phyloP scores from a whole-genome alignment of 78 protist species.

The Parvularia atlantis region DNA sequence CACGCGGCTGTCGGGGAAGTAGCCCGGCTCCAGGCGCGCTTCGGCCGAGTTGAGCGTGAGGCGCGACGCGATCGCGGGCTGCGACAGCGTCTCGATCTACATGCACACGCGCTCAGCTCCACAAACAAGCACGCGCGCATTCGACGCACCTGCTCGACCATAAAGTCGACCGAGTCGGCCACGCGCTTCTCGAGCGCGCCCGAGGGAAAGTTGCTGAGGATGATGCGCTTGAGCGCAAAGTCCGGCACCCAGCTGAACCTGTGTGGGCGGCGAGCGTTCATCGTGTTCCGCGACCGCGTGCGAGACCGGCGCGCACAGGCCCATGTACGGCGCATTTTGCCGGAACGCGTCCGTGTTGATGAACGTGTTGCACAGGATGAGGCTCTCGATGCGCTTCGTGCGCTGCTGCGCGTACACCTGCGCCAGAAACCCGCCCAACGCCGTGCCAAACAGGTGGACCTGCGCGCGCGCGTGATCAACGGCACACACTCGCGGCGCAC shows the following conservation, averaged over 20 bases:
- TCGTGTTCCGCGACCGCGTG: not conserved
- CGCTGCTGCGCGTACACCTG: slow-evolving; percentile 27
- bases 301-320: not conserved
- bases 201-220: slow-evolving; percentile 41
- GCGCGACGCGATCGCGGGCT: slow-evolving; percentile 23
- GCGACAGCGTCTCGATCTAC: slow-evolving; percentile 25
- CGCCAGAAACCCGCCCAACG: slow-evolving; percentile 62
- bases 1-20: not conserved
- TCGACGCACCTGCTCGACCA: slow-evolving; percentile 52
- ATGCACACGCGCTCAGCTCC: not conserved
- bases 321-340: slow-evolving; percentile 25
- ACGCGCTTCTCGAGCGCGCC: slow-evolving; percentile 23
- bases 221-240: slow-evolving; percentile 39
- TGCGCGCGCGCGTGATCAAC: not conserved
- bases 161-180: slow-evolving; percentile 58
- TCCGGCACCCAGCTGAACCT: slow-evolving; percentile 43
- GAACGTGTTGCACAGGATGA: slow-evolving; percentile 58
- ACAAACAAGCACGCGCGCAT: not conserved
- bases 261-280: not conserved
- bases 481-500: not conserved
- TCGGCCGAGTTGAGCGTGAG: slow-evolving; percentile 23
- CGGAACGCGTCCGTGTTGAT: slow-evolving; percentile 36
- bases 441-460: slow-evolving; percentile 55
- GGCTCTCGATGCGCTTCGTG: slow-evolving; percentile 41
- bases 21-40: not conserved